phyloP scores from a whole-genome alignment of 495 filamentous ascomycete species.

The Hypoxylon rickii region DNA sequence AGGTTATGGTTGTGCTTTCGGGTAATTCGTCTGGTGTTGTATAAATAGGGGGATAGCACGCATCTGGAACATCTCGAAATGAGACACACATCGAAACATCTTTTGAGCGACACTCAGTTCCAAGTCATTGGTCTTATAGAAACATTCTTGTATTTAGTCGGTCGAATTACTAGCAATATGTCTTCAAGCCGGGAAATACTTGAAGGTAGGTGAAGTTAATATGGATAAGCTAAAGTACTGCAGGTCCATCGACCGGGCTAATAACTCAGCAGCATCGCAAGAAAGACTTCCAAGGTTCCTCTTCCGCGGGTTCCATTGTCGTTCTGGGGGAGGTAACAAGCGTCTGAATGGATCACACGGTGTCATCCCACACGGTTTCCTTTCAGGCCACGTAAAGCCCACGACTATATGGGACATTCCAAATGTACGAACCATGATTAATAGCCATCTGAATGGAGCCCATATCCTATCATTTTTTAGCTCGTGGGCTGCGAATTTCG shows the following conservation, averaged over 20 bases:
- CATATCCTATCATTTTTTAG: conserved; percentile 1
- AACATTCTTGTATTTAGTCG: too few species aligned
- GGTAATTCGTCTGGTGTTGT: background rate
- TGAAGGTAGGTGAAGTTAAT: conserved; percentile 1
- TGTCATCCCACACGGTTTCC: conserved; percentile 12
- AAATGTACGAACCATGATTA: background rate
- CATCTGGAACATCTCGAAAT: too few species aligned
- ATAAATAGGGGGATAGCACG: background rate
- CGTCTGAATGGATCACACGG: conserved; percentile 8
- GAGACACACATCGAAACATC: too few species aligned
- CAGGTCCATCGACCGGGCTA: background rate
- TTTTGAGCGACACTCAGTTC: too few species aligned
- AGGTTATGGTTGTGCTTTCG: background rate
- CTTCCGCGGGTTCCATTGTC: conserved; percentile 6
- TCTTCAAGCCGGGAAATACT: background rate
- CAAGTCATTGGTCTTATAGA: too few species aligned
- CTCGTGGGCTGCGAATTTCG: conserved; percentile 16
- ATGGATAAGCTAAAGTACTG: background rate
- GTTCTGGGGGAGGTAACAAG: conserved; percentile 10
- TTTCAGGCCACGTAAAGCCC: background rate
- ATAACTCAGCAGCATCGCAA: background rate
- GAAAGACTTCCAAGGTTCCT: conserved; percentile 9
- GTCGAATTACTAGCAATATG: background rate
- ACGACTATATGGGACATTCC: conserved; percentile 11
- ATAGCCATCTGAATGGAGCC: background rate